Conservation (phyloP, 75 land plant species). For the Pinus tabuliformis region DNA sequence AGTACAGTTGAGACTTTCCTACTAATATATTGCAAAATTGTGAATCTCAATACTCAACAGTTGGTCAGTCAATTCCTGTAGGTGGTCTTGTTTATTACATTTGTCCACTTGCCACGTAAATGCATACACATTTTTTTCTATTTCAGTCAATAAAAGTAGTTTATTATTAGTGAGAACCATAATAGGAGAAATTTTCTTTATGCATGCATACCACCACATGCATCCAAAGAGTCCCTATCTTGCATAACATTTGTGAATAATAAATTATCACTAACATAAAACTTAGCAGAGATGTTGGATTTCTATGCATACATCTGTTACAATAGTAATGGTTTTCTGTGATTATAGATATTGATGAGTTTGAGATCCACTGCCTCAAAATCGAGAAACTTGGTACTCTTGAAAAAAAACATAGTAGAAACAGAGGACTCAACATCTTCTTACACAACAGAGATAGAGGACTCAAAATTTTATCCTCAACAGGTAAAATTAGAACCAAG, state of each 20-base stretch:
- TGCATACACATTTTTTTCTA: not conserved
- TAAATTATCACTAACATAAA: slow-evolving; percentile 16
- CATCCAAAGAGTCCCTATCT: not conserved
- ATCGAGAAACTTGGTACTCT: slow-evolving; percentile 31
- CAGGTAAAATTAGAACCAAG: slow-evolving; percentile 7
- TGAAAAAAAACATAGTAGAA: slow-evolving; percentile 21
- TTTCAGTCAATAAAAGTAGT: not conserved
- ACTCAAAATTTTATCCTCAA: slow-evolving; percentile 10
- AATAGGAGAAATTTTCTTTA: not conserved
- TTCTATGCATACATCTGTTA: too few relatives aligned
- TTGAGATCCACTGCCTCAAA: slow-evolving; percentile 87
- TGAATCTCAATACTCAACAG: slow-evolving; percentile 60
- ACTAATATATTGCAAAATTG: slow-evolving; percentile 63
- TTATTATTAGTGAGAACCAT: not conserved
- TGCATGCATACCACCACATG: not conserved
- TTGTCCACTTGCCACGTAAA: slow-evolving; percentile 64
- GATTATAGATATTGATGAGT: slow-evolving; percentile 82
- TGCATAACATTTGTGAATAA: not conserved
- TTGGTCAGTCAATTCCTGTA: slow-evolving; percentile 65
- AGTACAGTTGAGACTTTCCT: slow-evolving; percentile 59
- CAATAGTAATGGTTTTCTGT: not conserved
- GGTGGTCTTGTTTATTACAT: slow-evolving; percentile 79
- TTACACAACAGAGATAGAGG: too few relatives aligned
- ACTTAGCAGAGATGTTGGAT: slow-evolving; percentile 59
- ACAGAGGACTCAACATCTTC: too few relatives aligned